These are phyloP conservation scores for Piloderma croceum DNA, from an alignment of 768 basidiomycete species.

Conservation along the genomic window DNA sequence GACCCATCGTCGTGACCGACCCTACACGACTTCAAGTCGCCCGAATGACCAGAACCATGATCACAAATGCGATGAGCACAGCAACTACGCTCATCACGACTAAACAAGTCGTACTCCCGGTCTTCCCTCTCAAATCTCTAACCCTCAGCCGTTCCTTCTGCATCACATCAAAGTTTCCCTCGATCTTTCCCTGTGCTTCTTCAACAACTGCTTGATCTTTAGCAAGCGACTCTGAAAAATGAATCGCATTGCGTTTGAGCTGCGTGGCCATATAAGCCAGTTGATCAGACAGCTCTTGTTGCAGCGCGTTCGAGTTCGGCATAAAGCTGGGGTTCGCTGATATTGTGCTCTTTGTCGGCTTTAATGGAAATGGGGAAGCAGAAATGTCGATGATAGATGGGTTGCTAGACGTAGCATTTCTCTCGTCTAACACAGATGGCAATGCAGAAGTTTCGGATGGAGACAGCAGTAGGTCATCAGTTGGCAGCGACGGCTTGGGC, in stretches of 20 bases:
- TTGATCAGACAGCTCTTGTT: conserved; percentile 69
- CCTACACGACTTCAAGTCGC: too few species aligned
- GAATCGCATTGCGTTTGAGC: conserved; percentile 75
- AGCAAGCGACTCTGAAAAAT: conserved; percentile 68
- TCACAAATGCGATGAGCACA: conserved; percentile 62
- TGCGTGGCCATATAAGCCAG: conserved; percentile 84
- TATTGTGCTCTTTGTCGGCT: conserved; percentile 20
- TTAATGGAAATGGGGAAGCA: conserved; percentile 21
- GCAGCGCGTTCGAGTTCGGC: conserved; percentile 56
- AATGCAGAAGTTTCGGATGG: conserved; percentile 25
- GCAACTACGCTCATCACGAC: conserved; percentile 56
- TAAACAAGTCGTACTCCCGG: conserved; percentile 68
- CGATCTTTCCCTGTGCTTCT: conserved; percentile 64
- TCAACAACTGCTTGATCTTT: conserved; percentile 72
- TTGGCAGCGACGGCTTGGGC: conserved; percentile 11
- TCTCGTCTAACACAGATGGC: too few species aligned
- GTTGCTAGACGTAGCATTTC: too few species aligned
- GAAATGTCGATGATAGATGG: conserved; percentile 7
- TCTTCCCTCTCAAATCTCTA: conserved; percentile 57
- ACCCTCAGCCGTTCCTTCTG: conserved; percentile 56
- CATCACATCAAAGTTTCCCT: conserved; percentile 67
- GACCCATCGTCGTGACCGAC: too few species aligned
- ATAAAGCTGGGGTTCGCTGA: conserved; percentile 34
- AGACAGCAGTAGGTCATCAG: conserved; percentile 39
- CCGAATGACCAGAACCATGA: conserved; percentile 74